These are phyloP conservation scores for Xylaria venustula DNA, from an alignment of 495 filamentous ascomycete genomes.

Conservation along the genomic window DNA sequence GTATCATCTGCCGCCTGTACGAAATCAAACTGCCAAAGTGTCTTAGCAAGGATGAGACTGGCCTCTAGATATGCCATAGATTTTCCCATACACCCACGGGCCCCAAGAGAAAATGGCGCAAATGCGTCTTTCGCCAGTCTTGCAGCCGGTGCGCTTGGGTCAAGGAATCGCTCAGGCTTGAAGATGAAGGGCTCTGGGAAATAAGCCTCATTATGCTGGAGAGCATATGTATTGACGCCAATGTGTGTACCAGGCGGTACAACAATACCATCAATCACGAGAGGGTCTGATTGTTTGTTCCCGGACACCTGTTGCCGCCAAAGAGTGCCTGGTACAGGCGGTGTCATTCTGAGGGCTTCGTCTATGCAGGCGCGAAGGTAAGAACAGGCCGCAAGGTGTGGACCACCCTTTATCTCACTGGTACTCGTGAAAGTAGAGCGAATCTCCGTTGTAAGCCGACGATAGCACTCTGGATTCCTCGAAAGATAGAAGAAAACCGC, in stretches of 20 bases:
- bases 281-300: conserved; percentile 25
- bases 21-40: neutral
- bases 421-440: conserved; percentile 23
- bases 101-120: conserved; percentile 58
- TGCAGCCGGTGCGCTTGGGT: neutral
- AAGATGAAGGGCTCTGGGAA: conserved; percentile 36
- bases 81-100: conserved; percentile 58
- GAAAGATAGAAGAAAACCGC: conserved; percentile 37
- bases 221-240: conserved; percentile 34
- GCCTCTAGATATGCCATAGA: conserved; percentile 57
- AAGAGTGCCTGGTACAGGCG: conserved; percentile 15
- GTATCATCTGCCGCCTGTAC: neutral
- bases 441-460: conserved; percentile 29
- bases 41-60: conserved; percentile 46
- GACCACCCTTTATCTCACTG: conserved; percentile 27
- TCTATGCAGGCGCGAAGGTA: conserved; percentile 33
- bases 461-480: conserved; percentile 23
- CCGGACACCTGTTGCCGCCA: conserved; percentile 42
- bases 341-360: conserved; percentile 32
- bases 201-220: conserved; percentile 40
- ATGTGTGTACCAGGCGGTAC: conserved; percentile 32
- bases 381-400: conserved; percentile 21
- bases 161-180: conserved; percentile 42
- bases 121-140: conserved; percentile 37
- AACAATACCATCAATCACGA: conserved; percentile 20